Conservation (phyloP, 495 filamentous ascomycete species). For the Chaetomium tenue region DNA sequence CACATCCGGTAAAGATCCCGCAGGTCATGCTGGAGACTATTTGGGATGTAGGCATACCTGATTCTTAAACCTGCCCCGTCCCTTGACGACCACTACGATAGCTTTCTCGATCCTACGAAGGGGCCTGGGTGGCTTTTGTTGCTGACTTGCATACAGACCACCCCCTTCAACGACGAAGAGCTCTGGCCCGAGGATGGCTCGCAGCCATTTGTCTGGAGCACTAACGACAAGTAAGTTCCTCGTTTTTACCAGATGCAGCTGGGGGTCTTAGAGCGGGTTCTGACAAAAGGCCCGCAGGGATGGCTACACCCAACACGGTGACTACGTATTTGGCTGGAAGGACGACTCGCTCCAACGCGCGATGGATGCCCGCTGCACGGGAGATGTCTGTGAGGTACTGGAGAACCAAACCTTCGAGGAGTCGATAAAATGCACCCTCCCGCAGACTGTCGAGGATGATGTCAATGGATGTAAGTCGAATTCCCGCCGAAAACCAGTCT, state of each 20-base stretch:
- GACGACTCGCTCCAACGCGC: constrained; percentile 34
- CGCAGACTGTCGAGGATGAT: constrained; percentile 40
- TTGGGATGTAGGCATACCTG: constrained; percentile 13
- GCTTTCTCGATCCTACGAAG: neutral
- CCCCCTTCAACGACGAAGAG: constrained; percentile 39
- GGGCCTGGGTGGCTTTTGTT: neutral
- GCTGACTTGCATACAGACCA: constrained; percentile 10
- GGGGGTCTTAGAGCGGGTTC: too few species aligned
- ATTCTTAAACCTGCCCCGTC: too few species aligned
- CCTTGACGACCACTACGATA: neutral
- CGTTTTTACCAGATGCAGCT: neutral
- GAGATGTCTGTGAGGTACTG: constrained; percentile 37
- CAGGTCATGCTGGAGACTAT: constrained; percentile 27
- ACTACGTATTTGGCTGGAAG: constrained; percentile 48
- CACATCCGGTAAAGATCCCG: constrained; percentile 30
- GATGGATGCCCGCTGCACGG: constrained; percentile 43
- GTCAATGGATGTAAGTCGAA: constrained; percentile 47
- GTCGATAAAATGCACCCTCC: constrained; percentile 42
- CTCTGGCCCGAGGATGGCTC: constrained; percentile 25
- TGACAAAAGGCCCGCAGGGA: constrained; percentile 23
- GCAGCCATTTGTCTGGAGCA: constrained; percentile 49
- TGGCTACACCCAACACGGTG: constrained; percentile 48
- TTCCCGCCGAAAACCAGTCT: too few species aligned
- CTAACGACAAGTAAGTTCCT: constrained; percentile 41
- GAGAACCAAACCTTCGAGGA: constrained; percentile 39